Evolutionary conservation across 2,329 filamentous ascomycete genomes (phyloP), one percentile per base, ranked within the genome.

Genomic region (Venturia carpophila): DNA sequence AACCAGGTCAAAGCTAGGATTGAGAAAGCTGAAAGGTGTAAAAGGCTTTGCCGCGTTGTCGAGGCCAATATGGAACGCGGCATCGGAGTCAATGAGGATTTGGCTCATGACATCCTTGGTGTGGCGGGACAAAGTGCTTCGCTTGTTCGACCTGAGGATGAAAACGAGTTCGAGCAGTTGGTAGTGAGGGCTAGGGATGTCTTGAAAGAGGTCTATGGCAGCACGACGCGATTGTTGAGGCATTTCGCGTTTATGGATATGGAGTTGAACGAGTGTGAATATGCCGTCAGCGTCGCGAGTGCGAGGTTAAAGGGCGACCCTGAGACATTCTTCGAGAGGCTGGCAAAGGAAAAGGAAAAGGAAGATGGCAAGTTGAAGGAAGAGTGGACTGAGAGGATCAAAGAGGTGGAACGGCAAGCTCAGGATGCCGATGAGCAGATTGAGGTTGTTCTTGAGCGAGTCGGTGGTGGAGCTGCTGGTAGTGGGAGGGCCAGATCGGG

Each of bases 271-370:
- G 75, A 80, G 30, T 78, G 80, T 0, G 80, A 83, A 66, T 80
- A 82, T 63, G 78, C 79, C 58, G 78, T 83, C 24, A 80, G 81
- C n/a, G 79, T 84, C 62, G 80, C 81, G 43, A 78, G 82, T 69
- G 82, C 81, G 2, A 77, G 74, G 63, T 77, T 78, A 43, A 75
- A 80, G 21, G 76, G 78, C 60, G 75, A 77, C 0, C 75, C 78
- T 24, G 66, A 73, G 4, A 74, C 76, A 3, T 74, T 77, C 13
- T 79, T 80, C 67, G 70, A 71, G 37, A 76, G 73, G 30, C 73
- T 82, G 3, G 74, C 76, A 34, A 73, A 72, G 47, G 79, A 81
- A 68, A 81, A 81, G 71, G 73, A 74, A 67, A 79, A 79, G 67
- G 79, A 82, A 68, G 79, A 81, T 69, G 69, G 71, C 2, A 80